Percentiles rank a stretch among this genome's conserved stretches.
Conservation (phyloP, 768 basidiomycete genomes). For the Auriscalpium microsporum region DNA sequence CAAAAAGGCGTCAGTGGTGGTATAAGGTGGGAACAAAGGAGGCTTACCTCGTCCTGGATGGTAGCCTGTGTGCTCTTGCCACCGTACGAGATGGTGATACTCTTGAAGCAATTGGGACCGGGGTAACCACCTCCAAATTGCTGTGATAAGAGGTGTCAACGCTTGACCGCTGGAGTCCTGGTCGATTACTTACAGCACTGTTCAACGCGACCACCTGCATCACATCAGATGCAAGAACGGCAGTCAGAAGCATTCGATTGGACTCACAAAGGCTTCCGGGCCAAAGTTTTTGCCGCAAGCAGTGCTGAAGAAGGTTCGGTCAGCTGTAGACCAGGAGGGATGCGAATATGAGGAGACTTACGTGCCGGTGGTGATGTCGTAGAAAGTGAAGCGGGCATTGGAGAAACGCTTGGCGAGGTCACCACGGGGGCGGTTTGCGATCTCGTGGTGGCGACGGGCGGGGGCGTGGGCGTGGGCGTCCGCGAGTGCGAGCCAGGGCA, state of each 20-base stretch:
- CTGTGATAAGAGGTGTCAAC: constrained; percentile 9
- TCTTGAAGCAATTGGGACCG: constrained; percentile 52
- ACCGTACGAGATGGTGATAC: constrained; percentile 50
- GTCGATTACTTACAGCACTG: constrained; percentile 1
- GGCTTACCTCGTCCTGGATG: constrained; percentile 53
- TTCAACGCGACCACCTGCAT: constrained; percentile 9
- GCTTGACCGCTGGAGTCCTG: not conserved
- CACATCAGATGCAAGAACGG: not conserved
- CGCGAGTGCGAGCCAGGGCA: constrained; percentile 3
- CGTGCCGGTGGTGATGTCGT: constrained; percentile 8
- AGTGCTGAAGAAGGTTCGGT: not conserved
- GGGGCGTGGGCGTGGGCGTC: not conserved
- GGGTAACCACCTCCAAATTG: constrained; percentile 57
- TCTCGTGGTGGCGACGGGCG: constrained; percentile 4
- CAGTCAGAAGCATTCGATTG: not conserved
- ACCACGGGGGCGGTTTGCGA: constrained; percentile 4
- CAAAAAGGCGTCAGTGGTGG: not conserved
- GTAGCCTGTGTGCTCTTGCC: constrained; percentile 51
- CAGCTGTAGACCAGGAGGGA: not conserved
- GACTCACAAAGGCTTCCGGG: not conserved
- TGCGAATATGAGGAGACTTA: not conserved
- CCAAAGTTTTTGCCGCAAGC: constrained; percentile 2
- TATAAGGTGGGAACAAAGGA: constrained; percentile 1
- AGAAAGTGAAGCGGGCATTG: constrained; percentile 1
- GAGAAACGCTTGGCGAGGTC: not conserved